These are phyloP conservation scores for Centrapalus pauciflorus DNA, from an alignment of 129 eudicot genomes.

Conservation along the genomic window DNA sequence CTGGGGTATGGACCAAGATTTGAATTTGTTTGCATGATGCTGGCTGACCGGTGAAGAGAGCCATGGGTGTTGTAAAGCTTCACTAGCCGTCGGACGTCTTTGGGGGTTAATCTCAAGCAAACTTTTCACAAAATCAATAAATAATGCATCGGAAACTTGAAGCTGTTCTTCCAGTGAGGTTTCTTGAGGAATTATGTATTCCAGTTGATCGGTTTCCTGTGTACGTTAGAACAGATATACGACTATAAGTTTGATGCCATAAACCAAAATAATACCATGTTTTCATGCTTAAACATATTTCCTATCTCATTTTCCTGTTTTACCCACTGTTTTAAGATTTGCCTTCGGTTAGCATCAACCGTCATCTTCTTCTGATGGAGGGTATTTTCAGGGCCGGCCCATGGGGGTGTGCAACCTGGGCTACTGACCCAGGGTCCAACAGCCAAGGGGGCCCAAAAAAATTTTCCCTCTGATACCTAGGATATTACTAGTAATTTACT, in stretches of 20 bases:
- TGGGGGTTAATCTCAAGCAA: conserved; percentile 81
- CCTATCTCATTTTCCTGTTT: too few species aligned
- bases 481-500: too few species aligned
- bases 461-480: too few species aligned
- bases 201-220: conserved; percentile 68
- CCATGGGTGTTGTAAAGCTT: conserved; percentile 94
- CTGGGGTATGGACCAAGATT: conserved; percentile 10
- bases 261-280: not conserved
- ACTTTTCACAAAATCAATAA: conserved; percentile 56
- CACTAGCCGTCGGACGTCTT: conserved; percentile 73
- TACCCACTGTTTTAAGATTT: too few species aligned
- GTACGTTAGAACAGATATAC: not conserved
- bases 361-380: too few species aligned
- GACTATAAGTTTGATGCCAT: not conserved
- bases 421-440: too few species aligned
- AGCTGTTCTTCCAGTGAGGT: conserved; percentile 70
- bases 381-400: too few species aligned
- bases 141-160: conserved; percentile 50
- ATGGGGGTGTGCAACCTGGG: too few species aligned
- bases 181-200: conserved; percentile 70
- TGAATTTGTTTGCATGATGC: not conserved
- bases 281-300: too few species aligned
- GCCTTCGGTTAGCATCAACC: too few species aligned
- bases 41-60: conserved; percentile 35
- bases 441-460: too few species aligned